Evolutionary conservation across 768 basidiomycete genomes (phyloP).

Genomic region (Tulasnella calospora): DNA sequence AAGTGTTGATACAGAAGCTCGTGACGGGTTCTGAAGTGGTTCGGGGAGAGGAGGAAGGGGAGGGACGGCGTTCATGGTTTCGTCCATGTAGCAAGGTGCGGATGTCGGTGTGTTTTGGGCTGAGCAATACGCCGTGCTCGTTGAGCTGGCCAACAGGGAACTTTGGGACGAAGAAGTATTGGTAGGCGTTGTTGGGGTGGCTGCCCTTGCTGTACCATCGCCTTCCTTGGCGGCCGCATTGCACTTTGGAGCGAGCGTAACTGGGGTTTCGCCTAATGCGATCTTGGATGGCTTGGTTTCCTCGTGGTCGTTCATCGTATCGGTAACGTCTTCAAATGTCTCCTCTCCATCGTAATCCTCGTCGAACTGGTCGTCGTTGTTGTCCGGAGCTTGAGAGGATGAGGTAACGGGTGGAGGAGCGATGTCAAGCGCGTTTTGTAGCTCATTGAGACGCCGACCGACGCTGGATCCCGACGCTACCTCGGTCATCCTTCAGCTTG

Average conservation of each 20-base stretch:
- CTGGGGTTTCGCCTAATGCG: neutral
- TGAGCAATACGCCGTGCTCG: neutral
- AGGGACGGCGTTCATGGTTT: neutral
- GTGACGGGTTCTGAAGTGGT: neutral
- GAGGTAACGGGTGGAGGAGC: conserved; percentile 14
- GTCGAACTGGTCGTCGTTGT: neutral
- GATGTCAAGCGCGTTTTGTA: conserved; percentile 18
- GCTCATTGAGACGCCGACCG: conserved; percentile 7
- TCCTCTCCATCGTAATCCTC: neutral
- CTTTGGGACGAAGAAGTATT: neutral
- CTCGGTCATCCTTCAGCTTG: conserved; percentile 12
- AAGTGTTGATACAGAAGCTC: neutral
- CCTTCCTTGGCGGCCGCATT: neutral
- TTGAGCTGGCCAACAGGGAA: neutral
- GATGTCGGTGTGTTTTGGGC: neutral
- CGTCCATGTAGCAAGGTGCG: conserved; percentile 1
- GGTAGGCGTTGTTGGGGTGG: neutral
- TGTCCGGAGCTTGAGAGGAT: neutral
- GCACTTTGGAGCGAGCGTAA: neutral
- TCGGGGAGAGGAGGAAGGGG: conserved; percentile 1
- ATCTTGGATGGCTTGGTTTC: neutral
- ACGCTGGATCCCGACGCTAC: conserved; percentile 7
- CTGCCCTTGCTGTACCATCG: neutral
- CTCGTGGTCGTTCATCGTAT: neutral
- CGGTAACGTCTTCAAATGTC: neutral